These are phyloP conservation scores for Lactifluus subvellereus DNA, from an alignment of 768 basidiomycete species.

Conservation along the genomic window DNA sequence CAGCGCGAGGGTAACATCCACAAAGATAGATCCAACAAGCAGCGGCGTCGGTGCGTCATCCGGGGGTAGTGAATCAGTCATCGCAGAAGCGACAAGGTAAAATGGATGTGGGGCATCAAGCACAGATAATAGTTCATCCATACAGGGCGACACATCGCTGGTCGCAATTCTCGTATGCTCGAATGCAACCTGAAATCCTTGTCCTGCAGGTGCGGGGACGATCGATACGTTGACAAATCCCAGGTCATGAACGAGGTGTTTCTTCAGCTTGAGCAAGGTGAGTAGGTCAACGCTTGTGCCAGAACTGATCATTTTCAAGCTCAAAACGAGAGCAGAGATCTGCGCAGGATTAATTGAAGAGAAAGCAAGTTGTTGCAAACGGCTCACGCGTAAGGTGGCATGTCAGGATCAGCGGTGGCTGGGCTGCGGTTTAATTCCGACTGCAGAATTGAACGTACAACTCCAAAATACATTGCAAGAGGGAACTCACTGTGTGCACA, in stretches of 20 bases:
- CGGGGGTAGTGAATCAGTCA: constrained; percentile 33
- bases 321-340: constrained; percentile 52
- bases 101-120: constrained; percentile 54
- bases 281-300: constrained; percentile 49
- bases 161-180: constrained; percentile 41
- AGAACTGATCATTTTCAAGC: constrained; percentile 61
- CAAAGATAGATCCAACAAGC: constrained; percentile 57
- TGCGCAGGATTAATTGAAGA: constrained; percentile 26
- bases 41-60: constrained; percentile 41
- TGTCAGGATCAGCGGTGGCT: constrained; percentile 40
- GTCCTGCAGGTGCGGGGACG: constrained; percentile 42
- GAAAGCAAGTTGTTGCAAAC: neutral
- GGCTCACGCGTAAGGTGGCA: constrained; percentile 42
- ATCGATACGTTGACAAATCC: constrained; percentile 52
- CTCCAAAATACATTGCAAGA: neutral
- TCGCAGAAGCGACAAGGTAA: constrained; percentile 44
- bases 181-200: constrained; percentile 50
- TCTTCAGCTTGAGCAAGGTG: constrained; percentile 56
- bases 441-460: constrained; percentile 27
- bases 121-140: constrained; percentile 50
- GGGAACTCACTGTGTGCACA: constrained; percentile 37
- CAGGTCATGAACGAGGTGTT: constrained; percentile 40
- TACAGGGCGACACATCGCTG: constrained; percentile 44
- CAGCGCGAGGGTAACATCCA: constrained; percentile 52
- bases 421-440: constrained; percentile 29